Percentiles rank a stretch among this genome's conserved stretches.
These are phyloP conservation scores for Russula earlei DNA, from an alignment of 768 basidiomycete species.

Conservation along the genomic window DNA sequence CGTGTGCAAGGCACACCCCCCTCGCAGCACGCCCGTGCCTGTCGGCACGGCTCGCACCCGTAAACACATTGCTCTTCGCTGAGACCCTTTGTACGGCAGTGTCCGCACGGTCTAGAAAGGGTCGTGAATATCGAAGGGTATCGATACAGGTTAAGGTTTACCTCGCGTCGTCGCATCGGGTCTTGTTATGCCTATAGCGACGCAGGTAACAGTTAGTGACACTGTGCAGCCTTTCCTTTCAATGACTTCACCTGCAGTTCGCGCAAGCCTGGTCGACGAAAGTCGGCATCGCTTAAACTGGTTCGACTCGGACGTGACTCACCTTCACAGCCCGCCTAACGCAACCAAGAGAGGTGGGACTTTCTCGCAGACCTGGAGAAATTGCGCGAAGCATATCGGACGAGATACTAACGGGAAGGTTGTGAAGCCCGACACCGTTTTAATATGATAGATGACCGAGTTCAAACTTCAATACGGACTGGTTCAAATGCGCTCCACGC, in stretches of 20 bases:
- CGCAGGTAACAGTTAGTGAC: conserved; percentile 12
- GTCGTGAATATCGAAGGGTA: neutral
- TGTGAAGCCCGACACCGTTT: neutral
- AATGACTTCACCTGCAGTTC: conserved; percentile 41
- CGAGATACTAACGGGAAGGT: neutral
- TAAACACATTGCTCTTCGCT: conserved; percentile 45
- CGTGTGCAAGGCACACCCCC: conserved; percentile 31
- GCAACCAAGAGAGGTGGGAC: conserved; percentile 2
- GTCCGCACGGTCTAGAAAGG: conserved; percentile 42
- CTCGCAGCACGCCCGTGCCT: conserved; percentile 37
- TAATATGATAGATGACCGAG: neutral
- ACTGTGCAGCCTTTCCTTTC: conserved; percentile 13
- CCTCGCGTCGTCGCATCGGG: conserved; percentile 52
- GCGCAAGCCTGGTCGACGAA: conserved; percentile 41
- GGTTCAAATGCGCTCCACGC: neutral
- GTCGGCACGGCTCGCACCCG: conserved; percentile 52
- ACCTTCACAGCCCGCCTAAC: conserved; percentile 14
- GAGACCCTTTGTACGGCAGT: conserved; percentile 48
- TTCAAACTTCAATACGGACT: neutral
- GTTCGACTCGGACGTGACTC: neutral
- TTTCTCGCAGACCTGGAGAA: neutral
- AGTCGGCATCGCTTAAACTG: neutral
- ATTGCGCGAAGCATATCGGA: neutral
- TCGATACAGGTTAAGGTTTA: conserved; percentile 22
- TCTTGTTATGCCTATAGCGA: conserved; percentile 45